phyloP scores from a whole-genome alignment of 352 stramenopile genomes.

The Phytophthora melonis region DNA sequence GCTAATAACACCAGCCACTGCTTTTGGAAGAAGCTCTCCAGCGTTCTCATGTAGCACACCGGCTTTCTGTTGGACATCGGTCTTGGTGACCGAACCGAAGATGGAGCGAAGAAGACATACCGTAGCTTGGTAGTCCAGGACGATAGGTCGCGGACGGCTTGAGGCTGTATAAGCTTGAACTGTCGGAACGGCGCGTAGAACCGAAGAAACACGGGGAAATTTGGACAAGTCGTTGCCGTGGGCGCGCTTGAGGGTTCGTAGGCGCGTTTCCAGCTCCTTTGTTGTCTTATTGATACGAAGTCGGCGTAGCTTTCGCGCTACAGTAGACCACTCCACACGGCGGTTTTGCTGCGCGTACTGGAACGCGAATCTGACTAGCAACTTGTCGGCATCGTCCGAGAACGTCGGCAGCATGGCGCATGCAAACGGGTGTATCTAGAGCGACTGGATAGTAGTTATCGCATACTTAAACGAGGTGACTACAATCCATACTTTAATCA shows the following conservation, averaged over 20 bases:
- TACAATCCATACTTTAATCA: background rate
- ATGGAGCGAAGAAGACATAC: slow-evolving; percentile 4
- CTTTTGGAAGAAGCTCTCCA: slow-evolving; percentile 5
- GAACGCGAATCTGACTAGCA: slow-evolving; percentile 11
- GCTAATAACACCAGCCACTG: background rate
- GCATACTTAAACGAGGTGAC: slow-evolving; percentile 6
- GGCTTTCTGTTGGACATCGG: slow-evolving; percentile 10
- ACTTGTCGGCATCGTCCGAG: slow-evolving; percentile 12
- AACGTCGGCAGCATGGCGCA: slow-evolving; percentile 12
- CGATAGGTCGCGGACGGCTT: background rate
- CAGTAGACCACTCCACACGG: slow-evolving; percentile 9
- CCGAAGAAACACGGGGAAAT: slow-evolving; percentile 3
- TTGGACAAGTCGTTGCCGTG: slow-evolving; percentile 5
- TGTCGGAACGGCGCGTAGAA: too few species aligned
- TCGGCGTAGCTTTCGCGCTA: background rate
- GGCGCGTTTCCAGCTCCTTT: slow-evolving; percentile 15
- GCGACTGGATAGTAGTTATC: background rate
- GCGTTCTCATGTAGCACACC: slow-evolving; percentile 15
- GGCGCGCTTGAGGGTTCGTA: slow-evolving; percentile 15
- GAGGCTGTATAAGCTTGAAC: too few species aligned
- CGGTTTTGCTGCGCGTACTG: slow-evolving; percentile 7
- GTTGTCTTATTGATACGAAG: slow-evolving; percentile 6
- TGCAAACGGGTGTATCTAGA: background rate
- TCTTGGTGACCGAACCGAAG: slow-evolving; percentile 7
- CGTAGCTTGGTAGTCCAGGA: slow-evolving; percentile 1